These are phyloP conservation scores for Ilex asprella DNA, from an alignment of 257 asterid species.

Conservation along the genomic window DNA sequence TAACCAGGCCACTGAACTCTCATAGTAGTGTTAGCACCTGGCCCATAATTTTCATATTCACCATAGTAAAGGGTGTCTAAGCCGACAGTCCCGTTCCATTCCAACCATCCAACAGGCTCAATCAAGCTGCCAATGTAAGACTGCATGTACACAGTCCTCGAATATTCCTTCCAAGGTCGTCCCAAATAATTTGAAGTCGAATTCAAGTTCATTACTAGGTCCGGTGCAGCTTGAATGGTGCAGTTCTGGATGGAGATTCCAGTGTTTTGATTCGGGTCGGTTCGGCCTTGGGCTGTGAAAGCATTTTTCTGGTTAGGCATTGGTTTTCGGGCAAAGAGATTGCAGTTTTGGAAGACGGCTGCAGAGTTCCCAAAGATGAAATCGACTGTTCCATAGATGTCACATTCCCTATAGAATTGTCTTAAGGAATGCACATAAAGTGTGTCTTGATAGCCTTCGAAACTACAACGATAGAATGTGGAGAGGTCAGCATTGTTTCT, in stretches of 20 bases:
- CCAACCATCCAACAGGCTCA: slow-evolving; percentile 19
- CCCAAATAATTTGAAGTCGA: slow-evolving; percentile 12
- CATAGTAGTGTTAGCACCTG: slow-evolving; percentile 17
- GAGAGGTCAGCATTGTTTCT: slow-evolving; percentile 16
- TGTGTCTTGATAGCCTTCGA: slow-evolving; percentile 15
- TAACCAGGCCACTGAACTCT: slow-evolving; percentile 25
- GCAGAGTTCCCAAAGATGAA: slow-evolving; percentile 9
- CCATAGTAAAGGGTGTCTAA: slow-evolving; percentile 19
- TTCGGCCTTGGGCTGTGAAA: slow-evolving; percentile 20
- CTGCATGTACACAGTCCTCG: slow-evolving; percentile 21
- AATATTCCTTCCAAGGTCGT: slow-evolving; percentile 18
- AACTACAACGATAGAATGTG: slow-evolving; percentile 12
- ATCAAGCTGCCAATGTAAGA: slow-evolving; percentile 15
- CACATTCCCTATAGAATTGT: slow-evolving; percentile 16
- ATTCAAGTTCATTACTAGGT: slow-evolving; percentile 3
- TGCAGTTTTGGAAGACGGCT: slow-evolving; percentile 10
- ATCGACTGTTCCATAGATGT: slow-evolving; percentile 14
- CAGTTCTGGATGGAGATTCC: slow-evolving; percentile 22
- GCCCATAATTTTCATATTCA: slow-evolving; percentile 15
- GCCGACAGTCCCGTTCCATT: slow-evolving; percentile 15
- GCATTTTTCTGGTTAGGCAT: slow-evolving; percentile 16
- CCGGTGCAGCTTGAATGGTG: slow-evolving; percentile 19
- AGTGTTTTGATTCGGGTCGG: slow-evolving; percentile 18
- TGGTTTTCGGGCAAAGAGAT: slow-evolving; percentile 15
- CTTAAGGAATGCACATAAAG: slow-evolving; percentile 12